Evolutionary conservation across 805 yeast genomes (phyloP).

Genomic region (Cyberlindnera misumaiensis): DNA sequence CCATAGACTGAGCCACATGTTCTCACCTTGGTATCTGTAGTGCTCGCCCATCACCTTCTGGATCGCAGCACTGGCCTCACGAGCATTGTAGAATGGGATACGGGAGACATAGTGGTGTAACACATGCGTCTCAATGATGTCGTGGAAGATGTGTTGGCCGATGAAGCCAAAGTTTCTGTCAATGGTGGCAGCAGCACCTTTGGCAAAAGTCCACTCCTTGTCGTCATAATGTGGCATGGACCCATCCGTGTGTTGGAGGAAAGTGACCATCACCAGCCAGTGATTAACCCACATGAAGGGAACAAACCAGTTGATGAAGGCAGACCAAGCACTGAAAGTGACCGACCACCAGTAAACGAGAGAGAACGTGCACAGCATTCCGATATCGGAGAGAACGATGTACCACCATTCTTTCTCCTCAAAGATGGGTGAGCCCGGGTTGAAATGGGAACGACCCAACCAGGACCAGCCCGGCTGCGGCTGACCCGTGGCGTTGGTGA

Average conservation of each 20-base stretch:
- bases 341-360: slow-evolving; percentile 47
- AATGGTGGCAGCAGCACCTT: slow-evolving; percentile 62
- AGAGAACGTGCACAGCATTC: slow-evolving; percentile 38
- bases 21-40: slow-evolving; percentile 55
- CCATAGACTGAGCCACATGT: slow-evolving; percentile 55
- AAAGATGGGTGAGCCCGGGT: slow-evolving; percentile 49
- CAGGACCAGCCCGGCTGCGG: slow-evolving; percentile 35
- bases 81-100: slow-evolving; percentile 81
- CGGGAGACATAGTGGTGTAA: slow-evolving; percentile 79
- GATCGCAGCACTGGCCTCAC: slow-evolving; percentile 72
- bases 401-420: slow-evolving; percentile 50
- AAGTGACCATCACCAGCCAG: slow-evolving; percentile 60
- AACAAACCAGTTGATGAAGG: slow-evolving; percentile 48
- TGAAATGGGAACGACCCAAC: slow-evolving; percentile 43
- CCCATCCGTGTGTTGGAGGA: slow-evolving; percentile 56
- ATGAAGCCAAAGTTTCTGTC: slow-evolving; percentile 56
- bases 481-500: slow-evolving; percentile 54
- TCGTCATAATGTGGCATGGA: slow-evolving; percentile 53
- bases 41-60: slow-evolving; percentile 81
- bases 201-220: slow-evolving; percentile 54
- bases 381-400: slow-evolving; percentile 48
- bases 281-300: slow-evolving; percentile 58
- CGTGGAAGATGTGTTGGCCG: slow-evolving; percentile 74
- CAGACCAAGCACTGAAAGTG: slow-evolving; percentile 41
- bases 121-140: slow-evolving; percentile 86